Evolutionary conservation across 1,284 basidiomycete genomes (phyloP).

Genomic region (Naganishia albida): DNA sequence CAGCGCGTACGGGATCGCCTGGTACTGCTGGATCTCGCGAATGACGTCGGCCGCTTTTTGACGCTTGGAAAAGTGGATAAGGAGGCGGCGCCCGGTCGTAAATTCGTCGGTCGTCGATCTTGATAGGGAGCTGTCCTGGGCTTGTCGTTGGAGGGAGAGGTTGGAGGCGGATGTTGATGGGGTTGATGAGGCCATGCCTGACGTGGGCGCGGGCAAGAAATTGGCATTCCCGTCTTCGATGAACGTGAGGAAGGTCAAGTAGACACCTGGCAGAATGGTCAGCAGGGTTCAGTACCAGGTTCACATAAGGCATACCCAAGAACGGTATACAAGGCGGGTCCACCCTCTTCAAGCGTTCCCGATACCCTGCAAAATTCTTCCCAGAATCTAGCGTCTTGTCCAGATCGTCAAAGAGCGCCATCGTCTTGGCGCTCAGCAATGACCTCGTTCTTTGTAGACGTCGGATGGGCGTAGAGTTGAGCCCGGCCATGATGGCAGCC

Average conservation of each 20-base stretch:
- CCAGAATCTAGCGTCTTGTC: constrained; percentile 83
- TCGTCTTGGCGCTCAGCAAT: constrained; percentile 53
- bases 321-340: constrained; percentile 97
- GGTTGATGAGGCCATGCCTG: neutral
- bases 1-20: constrained; percentile 86
- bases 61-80: constrained; percentile 96
- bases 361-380: constrained; percentile 92
- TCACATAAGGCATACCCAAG: constrained; percentile 65
- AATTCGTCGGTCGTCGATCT: constrained; percentile 23
- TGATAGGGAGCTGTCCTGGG: constrained; percentile 26
- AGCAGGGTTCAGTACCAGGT: neutral
- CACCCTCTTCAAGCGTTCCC: constrained; percentile 77
- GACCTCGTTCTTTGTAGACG: constrained; percentile 88
- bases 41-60: constrained; percentile 92
- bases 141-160: constrained; percentile 33
- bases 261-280: constrained; percentile 67
- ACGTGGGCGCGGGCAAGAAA: constrained; percentile 59
- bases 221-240: constrained; percentile 98
- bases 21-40: constrained; percentile 94
- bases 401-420: constrained; percentile 61
- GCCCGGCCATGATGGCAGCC: constrained; percentile 90
- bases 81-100: constrained; percentile 37
- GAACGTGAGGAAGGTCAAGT: constrained; percentile 92
- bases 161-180: constrained; percentile 37
- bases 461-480: constrained; percentile 89